Percentiles rank a stretch among this genome's conserved stretches.
These are phyloP conservation scores for Puccinia horiana DNA, from an alignment of 1,284 basidiomycete genomes.

Conservation along the genomic window DNA sequence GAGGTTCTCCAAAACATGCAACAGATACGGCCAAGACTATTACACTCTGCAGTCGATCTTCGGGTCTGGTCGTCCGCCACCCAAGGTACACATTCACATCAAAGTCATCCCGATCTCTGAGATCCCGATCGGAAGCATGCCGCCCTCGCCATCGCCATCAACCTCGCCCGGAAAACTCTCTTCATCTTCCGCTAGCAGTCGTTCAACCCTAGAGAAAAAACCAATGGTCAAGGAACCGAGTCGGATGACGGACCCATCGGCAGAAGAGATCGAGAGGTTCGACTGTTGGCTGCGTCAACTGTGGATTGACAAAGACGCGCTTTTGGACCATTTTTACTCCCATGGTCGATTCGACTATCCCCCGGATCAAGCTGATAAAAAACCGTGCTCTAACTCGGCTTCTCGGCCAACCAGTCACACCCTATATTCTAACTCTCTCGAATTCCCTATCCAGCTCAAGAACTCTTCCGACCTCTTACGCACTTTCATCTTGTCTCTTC, in stretches of 20 bases:
- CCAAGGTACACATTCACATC: constrained; percentile 80
- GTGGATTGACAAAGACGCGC: constrained; percentile 55
- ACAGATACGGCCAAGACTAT: constrained; percentile 73
- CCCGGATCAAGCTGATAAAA: not conserved
- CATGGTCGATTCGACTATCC: constrained; percentile 48
- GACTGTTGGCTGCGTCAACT: constrained; percentile 53
- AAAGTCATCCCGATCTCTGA: constrained; percentile 58
- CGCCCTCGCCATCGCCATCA: not conserved
- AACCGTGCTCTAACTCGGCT: not conserved
- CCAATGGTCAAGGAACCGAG: constrained; percentile 39
- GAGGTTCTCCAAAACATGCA: not conserved
- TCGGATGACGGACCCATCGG: constrained; percentile 48
- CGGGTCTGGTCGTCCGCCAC: constrained; percentile 77
- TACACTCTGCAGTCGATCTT: constrained; percentile 89
- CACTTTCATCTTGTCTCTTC: not conserved
- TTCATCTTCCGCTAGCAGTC: constrained; percentile 50
- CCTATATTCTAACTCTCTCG: not conserved
- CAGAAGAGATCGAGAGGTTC: constrained; percentile 53
- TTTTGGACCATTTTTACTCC: constrained; percentile 54
- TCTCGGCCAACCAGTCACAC: not conserved
- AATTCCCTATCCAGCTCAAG: not conserved
- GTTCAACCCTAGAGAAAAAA: constrained; percentile 50
- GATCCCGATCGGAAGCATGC: constrained; percentile 24
- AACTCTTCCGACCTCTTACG: not conserved
- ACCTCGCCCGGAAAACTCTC: not conserved